Percentiles rank a stretch among this genome's conserved stretches.
These are phyloP conservation scores for Artomyces pyxidatus DNA, from an alignment of 768 basidiomycete species.

Conservation along the genomic window DNA sequence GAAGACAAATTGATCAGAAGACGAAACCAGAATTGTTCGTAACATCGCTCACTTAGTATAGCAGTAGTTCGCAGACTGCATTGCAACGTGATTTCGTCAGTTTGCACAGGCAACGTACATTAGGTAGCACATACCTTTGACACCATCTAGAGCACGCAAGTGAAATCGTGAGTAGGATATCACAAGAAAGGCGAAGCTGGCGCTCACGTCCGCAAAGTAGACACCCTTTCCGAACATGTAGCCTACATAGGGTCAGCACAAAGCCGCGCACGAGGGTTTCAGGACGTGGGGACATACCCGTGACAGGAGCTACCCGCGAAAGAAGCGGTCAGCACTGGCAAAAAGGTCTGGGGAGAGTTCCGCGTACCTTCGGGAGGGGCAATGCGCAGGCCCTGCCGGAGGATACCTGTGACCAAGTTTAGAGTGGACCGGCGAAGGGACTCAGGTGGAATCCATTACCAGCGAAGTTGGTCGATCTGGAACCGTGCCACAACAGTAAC, in stretches of 20 bases:
- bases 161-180: not conserved
- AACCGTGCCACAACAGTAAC: slow-evolving; percentile 57
- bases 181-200: not conserved
- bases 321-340: not conserved
- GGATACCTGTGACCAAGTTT: slow-evolving; percentile 32
- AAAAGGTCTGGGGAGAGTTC: not conserved
- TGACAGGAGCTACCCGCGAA: slow-evolving; percentile 34
- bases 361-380: slow-evolving; percentile 51
- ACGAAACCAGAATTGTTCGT: not conserved
- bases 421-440: not conserved
- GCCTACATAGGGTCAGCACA: slow-evolving; percentile 15
- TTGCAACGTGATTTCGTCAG: not conserved
- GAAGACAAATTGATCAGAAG: slow-evolving; percentile 3
- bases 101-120: not conserved
- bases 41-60: slow-evolving; percentile 34
- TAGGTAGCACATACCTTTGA: slow-evolving; percentile 38
- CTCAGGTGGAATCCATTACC: slow-evolving; percentile 23
- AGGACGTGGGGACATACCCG: slow-evolving; percentile 22
- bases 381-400: slow-evolving; percentile 55
- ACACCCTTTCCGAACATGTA: slow-evolving; percentile 66
- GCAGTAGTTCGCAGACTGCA: slow-evolving; percentile 49
- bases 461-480: slow-evolving; percentile 55
- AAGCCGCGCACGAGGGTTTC: not conserved
- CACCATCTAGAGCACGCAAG: slow-evolving; percentile 39
- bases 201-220: slow-evolving; percentile 52